Evolutionary conservation across 192 early-diverging fungal genomes (phyloP).

Genomic region (Allomyces javanicus): DNA sequence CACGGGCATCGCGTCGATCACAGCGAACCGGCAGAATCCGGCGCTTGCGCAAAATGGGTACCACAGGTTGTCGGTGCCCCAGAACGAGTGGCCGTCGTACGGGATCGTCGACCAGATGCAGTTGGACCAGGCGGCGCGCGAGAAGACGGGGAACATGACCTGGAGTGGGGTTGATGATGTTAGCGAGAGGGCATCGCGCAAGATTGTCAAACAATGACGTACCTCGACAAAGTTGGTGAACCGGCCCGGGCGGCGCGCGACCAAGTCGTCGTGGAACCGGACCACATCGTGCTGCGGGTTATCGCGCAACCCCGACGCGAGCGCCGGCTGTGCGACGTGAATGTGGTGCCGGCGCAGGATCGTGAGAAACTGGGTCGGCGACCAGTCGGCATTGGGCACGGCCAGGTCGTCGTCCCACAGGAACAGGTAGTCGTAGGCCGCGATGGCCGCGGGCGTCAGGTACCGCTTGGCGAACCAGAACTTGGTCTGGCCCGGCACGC

Average conservation of each 20-base stretch:
- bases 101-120: background rate
- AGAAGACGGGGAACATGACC: background rate
- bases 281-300: background rate
- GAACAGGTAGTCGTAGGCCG: background rate
- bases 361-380: background rate
- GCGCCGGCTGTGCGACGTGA: background rate
- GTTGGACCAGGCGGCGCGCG: background rate
- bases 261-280: background rate
- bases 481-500: background rate
- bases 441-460: background rate
- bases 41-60: background rate
- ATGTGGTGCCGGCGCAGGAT: background rate
- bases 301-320: background rate
- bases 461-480: background rate
- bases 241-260: background rate
- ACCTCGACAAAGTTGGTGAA: slow-evolving; percentile 1
- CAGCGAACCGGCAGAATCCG: background rate
- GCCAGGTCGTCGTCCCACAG: background rate
- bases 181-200: too few relatives aligned
- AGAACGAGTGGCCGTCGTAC: background rate
- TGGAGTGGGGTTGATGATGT: background rate
- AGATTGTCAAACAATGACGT: background rate
- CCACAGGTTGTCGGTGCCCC: background rate
- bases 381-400: background rate
- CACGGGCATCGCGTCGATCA: background rate